Conservation (phyloP, 23 red algal genomes). For the Gracilaria gracilis region DNA sequence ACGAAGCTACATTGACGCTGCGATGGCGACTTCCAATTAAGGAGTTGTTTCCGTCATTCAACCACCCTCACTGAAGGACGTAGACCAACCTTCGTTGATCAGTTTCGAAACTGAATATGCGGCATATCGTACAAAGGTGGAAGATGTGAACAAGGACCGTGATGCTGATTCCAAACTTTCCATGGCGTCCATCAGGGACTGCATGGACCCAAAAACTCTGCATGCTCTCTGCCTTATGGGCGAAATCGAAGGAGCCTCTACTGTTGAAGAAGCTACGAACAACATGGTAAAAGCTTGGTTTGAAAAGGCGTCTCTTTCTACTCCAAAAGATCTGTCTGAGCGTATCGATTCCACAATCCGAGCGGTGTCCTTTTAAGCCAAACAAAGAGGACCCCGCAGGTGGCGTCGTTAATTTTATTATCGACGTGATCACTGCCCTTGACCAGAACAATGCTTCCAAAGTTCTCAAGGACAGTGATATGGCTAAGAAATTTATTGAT, state of each 20-base stretch:
- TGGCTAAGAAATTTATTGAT: conserved; percentile 3
- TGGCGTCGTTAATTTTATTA: background rate
- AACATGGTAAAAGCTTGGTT: background rate
- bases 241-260: background rate
- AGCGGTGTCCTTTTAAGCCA: background rate
- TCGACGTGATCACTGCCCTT: background rate
- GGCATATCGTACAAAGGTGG: background rate
- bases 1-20: no score
- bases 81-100: background rate
- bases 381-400: background rate
- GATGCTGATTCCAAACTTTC: background rate
- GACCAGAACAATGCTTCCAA: background rate
- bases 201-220: background rate
- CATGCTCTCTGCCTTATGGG: background rate
- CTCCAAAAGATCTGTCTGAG: background rate
- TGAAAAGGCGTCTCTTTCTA: background rate
- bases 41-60: background rate
- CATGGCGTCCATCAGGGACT: background rate
- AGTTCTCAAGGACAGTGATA: background rate
- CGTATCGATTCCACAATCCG: background rate
- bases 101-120: background rate
- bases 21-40: background rate
- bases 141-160: conserved; percentile 3
- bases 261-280: background rate
- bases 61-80: background rate